These are phyloP conservation scores for Fusarium virguliforme DNA, from an alignment of 2,329 filamentous ascomycete genomes.

Conservation along the genomic window DNA sequence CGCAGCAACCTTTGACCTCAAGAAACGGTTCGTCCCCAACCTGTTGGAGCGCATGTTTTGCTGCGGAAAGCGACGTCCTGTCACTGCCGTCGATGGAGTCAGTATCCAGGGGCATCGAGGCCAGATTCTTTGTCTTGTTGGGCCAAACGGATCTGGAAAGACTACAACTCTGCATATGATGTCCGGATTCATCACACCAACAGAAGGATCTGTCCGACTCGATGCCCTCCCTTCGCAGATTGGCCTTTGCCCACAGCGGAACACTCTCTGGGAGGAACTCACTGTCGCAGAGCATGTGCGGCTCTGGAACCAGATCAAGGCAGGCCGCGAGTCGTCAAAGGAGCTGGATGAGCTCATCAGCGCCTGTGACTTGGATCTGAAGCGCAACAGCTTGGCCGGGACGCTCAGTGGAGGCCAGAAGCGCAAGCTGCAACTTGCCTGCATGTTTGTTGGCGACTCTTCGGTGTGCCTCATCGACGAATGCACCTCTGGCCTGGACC, in stretches of 20 bases:
- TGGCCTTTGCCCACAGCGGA: constrained; percentile 76
- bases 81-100: constrained; percentile 73
- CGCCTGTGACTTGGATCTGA: constrained; percentile 73
- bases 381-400: constrained; percentile 68
- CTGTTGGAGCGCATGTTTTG: constrained; percentile 52
- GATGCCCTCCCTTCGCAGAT: constrained; percentile 64
- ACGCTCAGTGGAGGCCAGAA: constrained; percentile 80
- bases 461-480: constrained; percentile 80
- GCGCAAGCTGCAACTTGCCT: constrained; percentile 78
- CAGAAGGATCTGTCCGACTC: constrained; percentile 72
- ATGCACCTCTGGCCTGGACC: constrained; percentile 78
- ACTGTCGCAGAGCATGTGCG: constrained; percentile 76
- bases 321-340: constrained; percentile 58
- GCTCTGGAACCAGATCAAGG: constrained; percentile 76
- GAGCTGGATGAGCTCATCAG: constrained; percentile 68
- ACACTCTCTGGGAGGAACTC: constrained; percentile 77
- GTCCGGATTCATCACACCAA: constrained; percentile 74
- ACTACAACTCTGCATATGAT: constrained; percentile 80
- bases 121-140: constrained; percentile 77
- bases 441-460: constrained; percentile 80
- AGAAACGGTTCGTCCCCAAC: constrained; percentile 54
- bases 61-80: constrained; percentile 55
- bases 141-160: constrained; percentile 80
- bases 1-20: constrained; percentile 48
- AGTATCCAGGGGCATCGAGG: constrained; percentile 72